Conservation (phyloP, 352 stramenopile genomes). For the Globisporangium parvum region DNA sequence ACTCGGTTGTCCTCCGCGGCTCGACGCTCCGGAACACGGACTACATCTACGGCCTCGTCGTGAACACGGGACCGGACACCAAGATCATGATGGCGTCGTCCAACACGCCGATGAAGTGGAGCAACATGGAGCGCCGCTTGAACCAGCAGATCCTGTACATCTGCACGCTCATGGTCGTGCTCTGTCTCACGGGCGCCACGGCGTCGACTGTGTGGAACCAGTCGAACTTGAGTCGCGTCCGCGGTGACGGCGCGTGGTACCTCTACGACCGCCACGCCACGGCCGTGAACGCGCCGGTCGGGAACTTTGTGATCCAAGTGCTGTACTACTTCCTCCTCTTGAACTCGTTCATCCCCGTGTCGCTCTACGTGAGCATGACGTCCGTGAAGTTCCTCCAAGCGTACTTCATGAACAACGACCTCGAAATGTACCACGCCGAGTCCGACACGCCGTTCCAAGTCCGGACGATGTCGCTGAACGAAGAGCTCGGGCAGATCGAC, state of each 20-base stretch:
- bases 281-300: constrained; percentile 44
- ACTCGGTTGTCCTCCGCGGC: constrained; percentile 81
- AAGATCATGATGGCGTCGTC: constrained; percentile 90
- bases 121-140: constrained; percentile 78
- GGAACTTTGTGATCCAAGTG: constrained; percentile 88
- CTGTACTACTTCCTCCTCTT: constrained; percentile 93
- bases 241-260: constrained; percentile 56
- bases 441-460: constrained; percentile 91
- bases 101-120: constrained; percentile 78
- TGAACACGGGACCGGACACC: constrained; percentile 89
- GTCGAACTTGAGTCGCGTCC: constrained; percentile 37
- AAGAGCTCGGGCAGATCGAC: constrained; percentile 92
- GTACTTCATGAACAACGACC: constrained; percentile 89
- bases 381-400: constrained; percentile 92
- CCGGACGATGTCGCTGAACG: constrained; percentile 90
- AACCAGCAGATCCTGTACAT: constrained; percentile 86
- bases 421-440: constrained; percentile 92
- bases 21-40: constrained; percentile 89
- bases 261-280: constrained; percentile 43
- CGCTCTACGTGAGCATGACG: constrained; percentile 93
- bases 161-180: constrained; percentile 67
- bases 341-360: constrained; percentile 94
- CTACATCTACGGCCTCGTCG: constrained; percentile 86
- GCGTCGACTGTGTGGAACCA: constrained; percentile 67
- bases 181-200: constrained; percentile 63